Conservation (phyloP, 805 yeast genomes). For the Cephaloascus albidus region DNA sequence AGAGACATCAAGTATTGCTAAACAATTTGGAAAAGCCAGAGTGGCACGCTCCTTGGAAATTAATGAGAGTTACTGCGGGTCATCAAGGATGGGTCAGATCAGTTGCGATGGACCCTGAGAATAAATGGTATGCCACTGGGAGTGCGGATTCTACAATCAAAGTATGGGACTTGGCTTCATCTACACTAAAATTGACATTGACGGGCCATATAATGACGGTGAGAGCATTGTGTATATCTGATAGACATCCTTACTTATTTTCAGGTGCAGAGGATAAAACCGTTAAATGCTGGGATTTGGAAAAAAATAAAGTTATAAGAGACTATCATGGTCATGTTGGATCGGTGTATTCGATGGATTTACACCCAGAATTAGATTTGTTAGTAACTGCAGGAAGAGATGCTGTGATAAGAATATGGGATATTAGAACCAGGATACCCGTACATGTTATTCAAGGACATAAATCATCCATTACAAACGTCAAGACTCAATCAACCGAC, state of each 20-base stretch:
- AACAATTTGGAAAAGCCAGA: constrained; percentile 8
- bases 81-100: constrained; percentile 91
- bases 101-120: constrained; percentile 76
- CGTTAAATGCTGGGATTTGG: constrained; percentile 94
- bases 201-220: constrained; percentile 92
- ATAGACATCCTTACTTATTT: constrained; percentile 78
- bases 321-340: constrained; percentile 93
- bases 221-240: constrained; percentile 63
- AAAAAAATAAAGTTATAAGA: constrained; percentile 68
- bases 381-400: constrained; percentile 87
- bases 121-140: constrained; percentile 89
- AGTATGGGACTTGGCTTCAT: constrained; percentile 80
- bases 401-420: constrained; percentile 86
- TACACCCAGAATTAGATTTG: constrained; percentile 83
- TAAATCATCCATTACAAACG: constrained; percentile 60
- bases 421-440: constrained; percentile 69
- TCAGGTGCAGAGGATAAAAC: constrained; percentile 90
- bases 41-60: constrained; percentile 62
- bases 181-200: constrained; percentile 60
- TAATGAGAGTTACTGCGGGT: constrained; percentile 69
- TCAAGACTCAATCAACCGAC: constrained; percentile 58
- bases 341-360: constrained; percentile 73
- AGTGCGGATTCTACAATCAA: constrained; percentile 83
- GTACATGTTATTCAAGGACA: constrained; percentile 81
- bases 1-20: constrained; percentile 1